phyloP scores from a whole-genome alignment of 495 filamentous ascomycete species.

The Penicillium bialowiezense region DNA sequence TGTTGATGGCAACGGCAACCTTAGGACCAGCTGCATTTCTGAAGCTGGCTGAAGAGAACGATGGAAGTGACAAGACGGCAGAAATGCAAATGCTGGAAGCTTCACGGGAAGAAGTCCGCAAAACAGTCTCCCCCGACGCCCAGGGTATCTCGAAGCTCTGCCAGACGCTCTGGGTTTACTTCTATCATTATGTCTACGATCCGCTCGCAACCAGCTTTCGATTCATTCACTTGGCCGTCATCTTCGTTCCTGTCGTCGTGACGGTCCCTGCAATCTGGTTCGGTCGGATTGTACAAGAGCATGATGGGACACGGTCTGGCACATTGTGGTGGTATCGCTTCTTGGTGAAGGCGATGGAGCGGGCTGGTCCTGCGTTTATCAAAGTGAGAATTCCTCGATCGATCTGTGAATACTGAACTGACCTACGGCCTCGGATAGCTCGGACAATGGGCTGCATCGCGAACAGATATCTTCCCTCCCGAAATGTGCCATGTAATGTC shows the following conservation, averaged over 20 bases:
- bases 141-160: slow-evolving; percentile 51
- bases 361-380: slow-evolving; percentile 93
- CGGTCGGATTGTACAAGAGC: slow-evolving; percentile 56
- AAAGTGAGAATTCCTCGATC: slow-evolving; percentile 58
- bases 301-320: slow-evolving; percentile 68
- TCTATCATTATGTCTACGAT: slow-evolving; percentile 76
- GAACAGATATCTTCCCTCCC: slow-evolving; percentile 95
- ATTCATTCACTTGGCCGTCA: slow-evolving; percentile 78
- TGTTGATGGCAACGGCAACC: slow-evolving; percentile 50
- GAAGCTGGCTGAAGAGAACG: slow-evolving; percentile 62
- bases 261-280: slow-evolving; percentile 79
- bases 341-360: slow-evolving; percentile 86
- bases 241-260: slow-evolving; percentile 87
- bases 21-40: slow-evolving; percentile 70
- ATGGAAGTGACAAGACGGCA: slow-evolving; percentile 62
- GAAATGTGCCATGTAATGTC: slow-evolving; percentile 94
- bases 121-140: slow-evolving; percentile 58
- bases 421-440: slow-evolving; percentile 53
- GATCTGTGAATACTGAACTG: neutral
- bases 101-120: slow-evolving; percentile 72
- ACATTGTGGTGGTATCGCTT: slow-evolving; percentile 96
- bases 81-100: slow-evolving; percentile 84
- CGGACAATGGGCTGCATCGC: slow-evolving; percentile 97
- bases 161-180: slow-evolving; percentile 54
- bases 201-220: slow-evolving; percentile 83